Conservation (phyloP, 331 rosid genomes). For the Dryas integrifolia region DNA sequence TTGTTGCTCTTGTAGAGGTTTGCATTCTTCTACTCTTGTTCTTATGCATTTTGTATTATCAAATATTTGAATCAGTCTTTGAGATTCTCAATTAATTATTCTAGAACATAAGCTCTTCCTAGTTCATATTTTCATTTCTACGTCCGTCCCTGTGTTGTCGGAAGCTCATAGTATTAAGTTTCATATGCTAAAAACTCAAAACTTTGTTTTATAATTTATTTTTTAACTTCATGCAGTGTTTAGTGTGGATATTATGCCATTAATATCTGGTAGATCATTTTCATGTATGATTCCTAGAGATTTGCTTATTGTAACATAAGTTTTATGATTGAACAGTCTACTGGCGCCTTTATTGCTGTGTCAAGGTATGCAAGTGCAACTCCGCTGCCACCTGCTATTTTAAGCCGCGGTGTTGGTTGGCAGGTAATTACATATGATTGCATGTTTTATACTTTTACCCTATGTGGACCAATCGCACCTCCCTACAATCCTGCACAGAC, state of each 20-base stretch:
- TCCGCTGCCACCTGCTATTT: constrained; percentile 61
- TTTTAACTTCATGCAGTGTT: neutral
- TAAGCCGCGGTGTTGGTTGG: constrained; percentile 75
- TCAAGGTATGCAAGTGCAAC: constrained; percentile 70
- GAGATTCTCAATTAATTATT: neutral
- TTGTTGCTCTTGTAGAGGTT: constrained; percentile 96
- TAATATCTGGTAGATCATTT: neutral
- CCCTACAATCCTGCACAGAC: constrained; percentile 1
- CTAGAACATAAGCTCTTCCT: too few species aligned
- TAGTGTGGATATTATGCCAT: neutral
- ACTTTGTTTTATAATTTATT: too few species aligned
- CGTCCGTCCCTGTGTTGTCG: too few species aligned
- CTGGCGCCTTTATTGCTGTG: constrained; percentile 58
- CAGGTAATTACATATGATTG: constrained; percentile 41
- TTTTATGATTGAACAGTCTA: constrained; percentile 51
- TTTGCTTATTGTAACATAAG: neutral
- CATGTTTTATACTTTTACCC: neutral
- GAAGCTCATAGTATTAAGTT: too few species aligned
- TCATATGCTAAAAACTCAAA: too few species aligned
- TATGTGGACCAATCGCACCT: neutral
- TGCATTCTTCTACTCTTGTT: neutral
- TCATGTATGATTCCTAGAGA: neutral
- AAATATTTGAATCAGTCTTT: neutral
- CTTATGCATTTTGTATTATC: neutral
- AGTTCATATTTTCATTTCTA: too few species aligned